Percentiles rank a stretch among this genome's conserved stretches.
phyloP scores from a whole-genome alignment of 768 basidiomycete genomes.

The Pisolithus sp. region DNA sequence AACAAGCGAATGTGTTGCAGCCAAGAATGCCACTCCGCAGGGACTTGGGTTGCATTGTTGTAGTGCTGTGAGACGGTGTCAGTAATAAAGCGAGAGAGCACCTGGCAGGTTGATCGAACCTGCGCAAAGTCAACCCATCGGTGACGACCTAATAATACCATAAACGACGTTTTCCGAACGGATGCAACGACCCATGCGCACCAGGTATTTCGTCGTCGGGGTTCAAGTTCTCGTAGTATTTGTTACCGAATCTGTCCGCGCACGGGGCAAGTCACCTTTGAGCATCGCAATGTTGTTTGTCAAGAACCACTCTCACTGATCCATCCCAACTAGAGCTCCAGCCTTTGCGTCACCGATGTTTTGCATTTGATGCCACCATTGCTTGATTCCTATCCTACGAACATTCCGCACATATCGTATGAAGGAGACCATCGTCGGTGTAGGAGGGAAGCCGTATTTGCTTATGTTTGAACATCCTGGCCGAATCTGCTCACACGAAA shows the following conservation, averaged over 20 bases:
- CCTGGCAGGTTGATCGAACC: slow-evolving; percentile 34
- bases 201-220: slow-evolving; percentile 85
- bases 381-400: slow-evolving; percentile 66
- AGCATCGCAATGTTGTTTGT: not conserved
- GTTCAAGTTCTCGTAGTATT: slow-evolving; percentile 89
- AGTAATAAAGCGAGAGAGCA: not conserved
- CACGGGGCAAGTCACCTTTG: slow-evolving; percentile 1
- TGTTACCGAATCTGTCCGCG: slow-evolving; percentile 78
- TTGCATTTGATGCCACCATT: slow-evolving; percentile 90
- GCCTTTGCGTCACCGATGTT: slow-evolving; percentile 94
- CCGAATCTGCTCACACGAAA: not conserved
- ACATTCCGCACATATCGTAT: slow-evolving; percentile 71
- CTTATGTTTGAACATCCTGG: slow-evolving; percentile 11
- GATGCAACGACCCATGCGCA: slow-evolving; percentile 27
- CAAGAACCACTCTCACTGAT: slow-evolving; percentile 58
- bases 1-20: slow-evolving; percentile 81
- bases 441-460: slow-evolving; percentile 13
- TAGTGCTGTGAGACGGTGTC: slow-evolving; percentile 50
- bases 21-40: slow-evolving; percentile 98
- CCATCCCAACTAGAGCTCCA: slow-evolving; percentile 67
- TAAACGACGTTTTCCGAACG: not conserved
- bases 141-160: slow-evolving; percentile 63
- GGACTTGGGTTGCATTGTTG: slow-evolving; percentile 88
- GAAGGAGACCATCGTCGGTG: slow-evolving; percentile 57
- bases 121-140: slow-evolving; percentile 95